phyloP scores from a whole-genome alignment of 352 stramenopile genomes.

The Phytophthora pini region DNA sequence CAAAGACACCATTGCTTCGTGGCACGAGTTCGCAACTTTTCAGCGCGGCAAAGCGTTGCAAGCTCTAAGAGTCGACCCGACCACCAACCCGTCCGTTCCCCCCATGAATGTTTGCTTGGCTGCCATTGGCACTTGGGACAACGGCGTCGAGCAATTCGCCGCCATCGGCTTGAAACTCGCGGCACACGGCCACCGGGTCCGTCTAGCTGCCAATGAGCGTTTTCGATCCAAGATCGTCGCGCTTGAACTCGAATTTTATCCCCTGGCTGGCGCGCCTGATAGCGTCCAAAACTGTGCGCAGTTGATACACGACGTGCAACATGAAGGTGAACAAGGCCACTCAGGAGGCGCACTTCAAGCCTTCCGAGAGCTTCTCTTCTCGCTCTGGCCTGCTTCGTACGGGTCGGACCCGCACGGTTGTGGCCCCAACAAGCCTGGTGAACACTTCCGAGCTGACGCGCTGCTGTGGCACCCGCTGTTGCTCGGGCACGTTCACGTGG shows the following conservation, averaged over 20 bases:
- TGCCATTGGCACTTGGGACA: slow-evolving; percentile 53
- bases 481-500: slow-evolving; percentile 53
- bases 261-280: slow-evolving; percentile 38
- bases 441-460: slow-evolving; percentile 51
- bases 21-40: slow-evolving; percentile 25
- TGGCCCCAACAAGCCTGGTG: slow-evolving; percentile 32
- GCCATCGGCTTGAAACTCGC: slow-evolving; percentile 66
- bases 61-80: too few relatives aligned
- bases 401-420: slow-evolving; percentile 46
- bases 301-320: slow-evolving; percentile 29
- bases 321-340: slow-evolving; percentile 3
- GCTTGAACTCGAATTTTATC: slow-evolving; percentile 53
- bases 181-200: slow-evolving; percentile 76
- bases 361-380: slow-evolving; percentile 54
- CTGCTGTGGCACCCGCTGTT: slow-evolving; percentile 52
- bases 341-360: slow-evolving; percentile 33
- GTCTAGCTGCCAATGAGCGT: slow-evolving; percentile 74
- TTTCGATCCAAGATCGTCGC: slow-evolving; percentile 64
- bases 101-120: slow-evolving; percentile 48
- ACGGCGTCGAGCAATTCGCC: slow-evolving; percentile 62
- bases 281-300: slow-evolving; percentile 33
- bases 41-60: neutral
- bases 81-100: slow-evolving; percentile 8
- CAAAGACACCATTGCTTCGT: slow-evolving; percentile 17
- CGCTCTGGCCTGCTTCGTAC: slow-evolving; percentile 48